phyloP scores from a whole-genome alignment of 495 filamentous ascomycete species.

The Aspergillus sclerotioniger region DNA sequence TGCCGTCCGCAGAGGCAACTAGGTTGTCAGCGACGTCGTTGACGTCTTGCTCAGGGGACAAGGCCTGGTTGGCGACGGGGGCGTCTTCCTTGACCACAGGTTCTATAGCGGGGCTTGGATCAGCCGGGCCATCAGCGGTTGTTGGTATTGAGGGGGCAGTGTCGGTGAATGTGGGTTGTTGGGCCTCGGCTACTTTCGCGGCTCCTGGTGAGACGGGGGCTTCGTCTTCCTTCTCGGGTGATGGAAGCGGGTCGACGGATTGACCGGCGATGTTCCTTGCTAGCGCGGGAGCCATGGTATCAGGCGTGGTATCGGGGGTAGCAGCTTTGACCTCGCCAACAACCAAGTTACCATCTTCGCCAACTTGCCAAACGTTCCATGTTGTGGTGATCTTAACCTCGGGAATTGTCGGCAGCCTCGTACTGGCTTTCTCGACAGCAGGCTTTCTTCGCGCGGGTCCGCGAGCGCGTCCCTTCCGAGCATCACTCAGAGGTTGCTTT shows the following conservation, averaged over 20 bases:
- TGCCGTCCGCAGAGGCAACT: constrained; percentile 32
- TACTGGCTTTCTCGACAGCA: constrained; percentile 34
- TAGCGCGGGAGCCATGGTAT: constrained; percentile 34
- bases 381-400: constrained; percentile 48
- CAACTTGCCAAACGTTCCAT: constrained; percentile 52
- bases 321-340: constrained; percentile 32
- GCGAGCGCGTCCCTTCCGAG: constrained; percentile 83
- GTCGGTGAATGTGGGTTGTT: constrained; percentile 7
- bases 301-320: constrained; percentile 26
- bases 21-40: constrained; percentile 28
- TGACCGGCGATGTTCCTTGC: constrained; percentile 59
- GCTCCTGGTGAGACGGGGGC: constrained; percentile 8
- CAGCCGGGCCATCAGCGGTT: constrained; percentile 7
- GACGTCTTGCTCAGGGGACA: constrained; percentile 7
- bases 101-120: constrained; percentile 7
- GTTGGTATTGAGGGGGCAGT: constrained; percentile 9
- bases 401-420: constrained; percentile 37
- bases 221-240: constrained; percentile 10
- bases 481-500: constrained; percentile 77
- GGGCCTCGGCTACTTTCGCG: background rate
- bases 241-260: constrained; percentile 35
- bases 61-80: constrained; percentile 9
- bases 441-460: constrained; percentile 81
- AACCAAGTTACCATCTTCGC: constrained; percentile 43
- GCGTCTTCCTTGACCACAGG: constrained; percentile 14